phyloP scores from a whole-genome alignment of 768 basidiomycete species.

The Boletus fagicola region DNA sequence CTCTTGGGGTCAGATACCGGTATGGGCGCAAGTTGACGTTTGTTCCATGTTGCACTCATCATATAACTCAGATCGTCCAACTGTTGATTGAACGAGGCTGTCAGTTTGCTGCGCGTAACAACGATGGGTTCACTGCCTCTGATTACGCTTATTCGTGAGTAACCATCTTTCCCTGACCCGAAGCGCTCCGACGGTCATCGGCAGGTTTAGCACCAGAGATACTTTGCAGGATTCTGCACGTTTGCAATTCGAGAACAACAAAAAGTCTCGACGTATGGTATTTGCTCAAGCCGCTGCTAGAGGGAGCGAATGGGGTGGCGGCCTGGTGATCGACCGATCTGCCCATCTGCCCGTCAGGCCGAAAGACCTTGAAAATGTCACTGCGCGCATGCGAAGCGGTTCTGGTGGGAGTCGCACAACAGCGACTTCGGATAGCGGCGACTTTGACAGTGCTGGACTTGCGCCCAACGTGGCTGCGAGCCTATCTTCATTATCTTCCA shows the following conservation, averaged over 20 bases:
- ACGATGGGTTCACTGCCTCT: slow-evolving; percentile 86
- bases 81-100: slow-evolving; percentile 88
- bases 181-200: slow-evolving; percentile 2
- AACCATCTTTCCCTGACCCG: neutral
- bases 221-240: slow-evolving; percentile 81
- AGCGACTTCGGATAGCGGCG: slow-evolving; percentile 71
- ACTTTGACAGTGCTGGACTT: slow-evolving; percentile 47
- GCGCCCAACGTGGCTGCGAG: slow-evolving; percentile 41
- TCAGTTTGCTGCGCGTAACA: slow-evolving; percentile 78
- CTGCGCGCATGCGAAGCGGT: slow-evolving; percentile 70
- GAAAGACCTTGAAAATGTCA: slow-evolving; percentile 38
- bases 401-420: slow-evolving; percentile 81
- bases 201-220: slow-evolving; percentile 70
- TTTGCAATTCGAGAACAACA: slow-evolving; percentile 74
- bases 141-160: slow-evolving; percentile 76
- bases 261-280: slow-evolving; percentile 66
- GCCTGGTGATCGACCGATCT: slow-evolving; percentile 41
- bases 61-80: slow-evolving; percentile 61
- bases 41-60: slow-evolving; percentile 13
- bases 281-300: slow-evolving; percentile 71
- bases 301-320: slow-evolving; percentile 58
- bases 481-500: slow-evolving; percentile 62
- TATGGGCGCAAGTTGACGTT: slow-evolving; percentile 36
- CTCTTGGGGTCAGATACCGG: slow-evolving; percentile 81
- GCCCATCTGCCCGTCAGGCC: slow-evolving; percentile 48